Conservation (phyloP, 257 asterid genomes). For the Nicotiana benthamiana region DNA sequence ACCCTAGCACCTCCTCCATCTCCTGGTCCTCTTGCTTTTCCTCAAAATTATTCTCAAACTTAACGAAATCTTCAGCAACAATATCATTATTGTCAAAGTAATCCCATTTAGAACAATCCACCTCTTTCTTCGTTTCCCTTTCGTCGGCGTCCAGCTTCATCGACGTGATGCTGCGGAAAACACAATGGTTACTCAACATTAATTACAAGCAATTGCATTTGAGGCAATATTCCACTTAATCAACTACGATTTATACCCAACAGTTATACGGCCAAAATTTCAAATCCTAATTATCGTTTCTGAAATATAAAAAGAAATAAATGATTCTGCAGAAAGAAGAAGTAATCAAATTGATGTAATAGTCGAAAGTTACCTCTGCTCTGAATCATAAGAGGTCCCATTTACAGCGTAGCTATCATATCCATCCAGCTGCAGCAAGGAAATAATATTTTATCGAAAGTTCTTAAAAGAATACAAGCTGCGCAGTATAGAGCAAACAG, state of each 20-base stretch:
- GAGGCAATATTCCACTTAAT: background rate
- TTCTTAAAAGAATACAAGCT: slow-evolving; percentile 12
- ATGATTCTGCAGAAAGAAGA: background rate
- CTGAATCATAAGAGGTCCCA: slow-evolving; percentile 26
- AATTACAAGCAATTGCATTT: background rate
- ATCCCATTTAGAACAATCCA: slow-evolving; percentile 16
- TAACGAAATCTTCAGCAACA: background rate
- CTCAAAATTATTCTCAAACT: no score
- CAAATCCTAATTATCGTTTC: slow-evolving; percentile 40
- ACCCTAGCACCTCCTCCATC: background rate
- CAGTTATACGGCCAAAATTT: slow-evolving; percentile 7
- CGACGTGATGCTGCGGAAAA: slow-evolving; percentile 11
- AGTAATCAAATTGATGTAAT: slow-evolving; percentile 12
- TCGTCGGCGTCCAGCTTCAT: background rate
- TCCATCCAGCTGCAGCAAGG: slow-evolving; percentile 29
- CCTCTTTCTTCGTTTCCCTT: background rate
- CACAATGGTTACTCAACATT: background rate
- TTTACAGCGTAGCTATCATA: slow-evolving; percentile 13
- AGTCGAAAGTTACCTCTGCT: slow-evolving; percentile 34
- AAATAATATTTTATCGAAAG: slow-evolving; percentile 5
- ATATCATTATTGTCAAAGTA: background rate
- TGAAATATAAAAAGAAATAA: background rate
- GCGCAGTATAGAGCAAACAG: slow-evolving; percentile 10
- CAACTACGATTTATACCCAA: slow-evolving; percentile 5
- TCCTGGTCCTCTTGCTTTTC: background rate